Evolutionary conservation across 768 basidiomycete genomes (phyloP).

Genomic region (Lactarius hatsudake): DNA sequence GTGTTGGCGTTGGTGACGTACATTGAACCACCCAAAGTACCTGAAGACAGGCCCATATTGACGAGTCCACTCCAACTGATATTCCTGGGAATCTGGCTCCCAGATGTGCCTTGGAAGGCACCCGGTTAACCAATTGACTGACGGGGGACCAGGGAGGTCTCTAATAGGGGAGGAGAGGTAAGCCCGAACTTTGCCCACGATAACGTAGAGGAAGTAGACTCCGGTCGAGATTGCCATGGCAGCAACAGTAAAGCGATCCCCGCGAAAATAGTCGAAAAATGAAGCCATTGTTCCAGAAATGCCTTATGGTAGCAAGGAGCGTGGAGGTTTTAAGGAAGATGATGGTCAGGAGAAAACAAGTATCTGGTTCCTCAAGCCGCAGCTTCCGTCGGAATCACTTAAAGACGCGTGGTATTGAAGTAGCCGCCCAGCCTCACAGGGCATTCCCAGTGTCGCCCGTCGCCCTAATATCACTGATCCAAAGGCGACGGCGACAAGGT

Average conservation of each 20-base stretch:
- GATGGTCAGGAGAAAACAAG: not conserved
- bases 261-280: not conserved
- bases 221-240: not conserved
- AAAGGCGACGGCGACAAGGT: not conserved
- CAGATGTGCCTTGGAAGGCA: conserved; percentile 6
- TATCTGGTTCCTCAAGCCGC: not conserved
- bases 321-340: not conserved
- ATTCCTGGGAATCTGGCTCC: conserved; percentile 14
- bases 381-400: not conserved
- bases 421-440: not conserved
- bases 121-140: conserved; percentile 19
- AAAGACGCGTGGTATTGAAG: not conserved
- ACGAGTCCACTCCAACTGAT: conserved; percentile 13
- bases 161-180: conserved; percentile 9
- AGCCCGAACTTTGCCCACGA: not conserved
- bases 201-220: conserved; percentile 6
- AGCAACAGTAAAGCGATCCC: not conserved
- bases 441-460: too few species aligned
- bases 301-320: not conserved
- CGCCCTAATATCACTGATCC: not conserved
- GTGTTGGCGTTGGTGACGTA: not conserved
- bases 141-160: conserved; percentile 19
- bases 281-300: not conserved
- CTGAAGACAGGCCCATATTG: conserved; percentile 16
- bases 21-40: conserved; percentile 21